phyloP scores from a whole-genome alignment of 2,329 filamentous ascomycete genomes.

The Rachicladosporium sp. region DNA sequence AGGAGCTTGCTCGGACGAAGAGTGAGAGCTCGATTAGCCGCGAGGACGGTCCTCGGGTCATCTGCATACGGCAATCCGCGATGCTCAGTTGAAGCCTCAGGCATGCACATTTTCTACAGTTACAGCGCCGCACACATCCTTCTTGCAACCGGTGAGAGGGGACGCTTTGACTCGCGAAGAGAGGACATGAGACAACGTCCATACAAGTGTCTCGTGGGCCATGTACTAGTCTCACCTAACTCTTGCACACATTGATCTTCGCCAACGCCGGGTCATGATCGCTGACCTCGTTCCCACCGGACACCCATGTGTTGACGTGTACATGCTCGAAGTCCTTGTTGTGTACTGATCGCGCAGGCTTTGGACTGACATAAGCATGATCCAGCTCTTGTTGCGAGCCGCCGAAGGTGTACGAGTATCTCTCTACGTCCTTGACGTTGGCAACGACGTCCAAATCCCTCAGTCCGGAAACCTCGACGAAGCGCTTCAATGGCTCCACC shows the following conservation, averaged over 20 bases:
- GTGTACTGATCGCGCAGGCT: conserved; percentile 27
- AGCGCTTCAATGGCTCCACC: conserved; percentile 46
- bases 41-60: no score
- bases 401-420: conserved; percentile 61
- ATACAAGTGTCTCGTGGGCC: no score
- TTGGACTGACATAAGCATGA: conserved; percentile 54
- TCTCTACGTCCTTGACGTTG: conserved; percentile 41
- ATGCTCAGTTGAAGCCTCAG: no score
- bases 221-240: background rate
- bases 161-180: no score
- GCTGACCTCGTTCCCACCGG: conserved; percentile 43
- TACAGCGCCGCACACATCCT: no score
- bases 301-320: conserved; percentile 59
- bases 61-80: no score
- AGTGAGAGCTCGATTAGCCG: no score
- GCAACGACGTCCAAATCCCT: conserved; percentile 50
- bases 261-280: conserved; percentile 62
- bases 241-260: conserved; percentile 45
- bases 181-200: no score
- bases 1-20: no score
- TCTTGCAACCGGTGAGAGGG: no score
- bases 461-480: conserved; percentile 42
- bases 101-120: no score
- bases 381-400: conserved; percentile 59
- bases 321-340: conserved; percentile 49